Base-by-base conservation (phyloP, 495 filamentous ascomycete genomes). In the Trichoderma asperelloides region DNA sequence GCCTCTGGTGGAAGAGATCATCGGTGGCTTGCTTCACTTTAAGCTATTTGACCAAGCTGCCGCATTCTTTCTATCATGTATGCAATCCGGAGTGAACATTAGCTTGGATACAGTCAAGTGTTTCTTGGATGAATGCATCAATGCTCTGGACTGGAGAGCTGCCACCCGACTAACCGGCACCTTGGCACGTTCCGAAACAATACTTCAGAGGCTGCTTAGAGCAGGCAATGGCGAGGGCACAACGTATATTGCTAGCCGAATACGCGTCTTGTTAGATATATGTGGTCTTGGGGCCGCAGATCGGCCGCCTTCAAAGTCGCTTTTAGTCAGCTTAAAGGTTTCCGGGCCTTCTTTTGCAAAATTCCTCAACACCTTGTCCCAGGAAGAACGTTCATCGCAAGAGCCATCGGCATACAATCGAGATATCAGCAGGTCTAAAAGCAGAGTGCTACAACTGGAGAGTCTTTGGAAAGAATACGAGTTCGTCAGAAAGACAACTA, bases 11-110 rank as follows among this genome's bases (percentile, higher is more conserved):
- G 72, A 79, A 51, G 74, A 73, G 21, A 72, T 83, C 6, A 67
- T 81, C 11, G 70, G 76, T 55, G 76, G 76, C 2, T 70, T 80
- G 64, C 62, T 81, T 2, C 71, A 81, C 63, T 78, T 78, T 47
- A 68, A 69, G 51, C 67, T 75, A 33, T 33, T 79, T 3, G 68
- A 69, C 6, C 70, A 76, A 40, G 80, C 78, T 9, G 71, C 74
- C 45, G 74, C 68, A 62, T 68, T 78, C 1, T 71, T 81, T 45
- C 51, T 74, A 33, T 71, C 70, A 12, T 76, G 71, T 37, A 64
- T 82, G 12, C 72, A 71, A n/a, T 68, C 74, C 33, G 65, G 71
- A 12, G 71, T 70, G 28, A 60, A 40, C 0, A 18, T 77, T 25
- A 70, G 70, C 21, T 23, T 63, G 12, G 57, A 71, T 21, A 71